phyloP scores from a whole-genome alignment of 2,329 filamentous ascomycete species.

The Pseudogymnoascus pannorum region DNA sequence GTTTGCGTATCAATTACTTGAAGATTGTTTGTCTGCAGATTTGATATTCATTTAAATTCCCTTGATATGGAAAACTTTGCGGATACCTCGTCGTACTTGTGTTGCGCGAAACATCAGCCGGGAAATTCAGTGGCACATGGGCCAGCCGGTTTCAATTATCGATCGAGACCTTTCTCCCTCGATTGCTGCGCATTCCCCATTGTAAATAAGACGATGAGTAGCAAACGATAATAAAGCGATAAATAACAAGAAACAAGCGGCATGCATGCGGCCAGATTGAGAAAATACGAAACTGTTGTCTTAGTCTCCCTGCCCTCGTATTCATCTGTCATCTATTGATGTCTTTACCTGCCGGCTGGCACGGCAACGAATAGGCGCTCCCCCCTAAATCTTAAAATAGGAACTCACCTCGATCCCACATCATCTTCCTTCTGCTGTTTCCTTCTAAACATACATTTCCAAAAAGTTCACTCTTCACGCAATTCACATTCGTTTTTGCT shows the following conservation, averaged over 20 bases:
- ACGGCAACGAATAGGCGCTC: neutral
- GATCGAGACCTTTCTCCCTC: neutral
- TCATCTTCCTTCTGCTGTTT: neutral
- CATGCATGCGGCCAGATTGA: conserved; percentile 1
- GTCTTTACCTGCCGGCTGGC: neutral
- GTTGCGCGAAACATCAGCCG: neutral
- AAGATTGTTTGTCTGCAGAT: neutral
- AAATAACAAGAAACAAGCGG: neutral
- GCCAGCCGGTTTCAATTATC: neutral
- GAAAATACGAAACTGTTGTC: neutral
- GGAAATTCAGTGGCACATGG: neutral
- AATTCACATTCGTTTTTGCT: neutral
- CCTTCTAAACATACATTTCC: neutral
- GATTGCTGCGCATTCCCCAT: neutral
- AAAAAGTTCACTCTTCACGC: neutral
- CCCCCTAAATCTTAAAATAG: conserved; percentile 8
- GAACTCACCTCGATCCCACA: neutral
- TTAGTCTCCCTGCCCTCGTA: neutral
- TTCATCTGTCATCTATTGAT: neutral
- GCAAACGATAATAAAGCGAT: neutral
- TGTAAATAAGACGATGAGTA: neutral
- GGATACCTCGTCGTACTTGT: neutral
- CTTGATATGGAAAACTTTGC: neutral
- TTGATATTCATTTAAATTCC: neutral
- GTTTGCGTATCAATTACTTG: conserved; percentile 1